A percentile compares a stretch with the other conserved stretches of the same genome.
These are phyloP conservation scores for Chalaropsis ovoidea DNA, from an alignment of 2,329 filamentous ascomycete genomes.

Conservation along the genomic window DNA sequence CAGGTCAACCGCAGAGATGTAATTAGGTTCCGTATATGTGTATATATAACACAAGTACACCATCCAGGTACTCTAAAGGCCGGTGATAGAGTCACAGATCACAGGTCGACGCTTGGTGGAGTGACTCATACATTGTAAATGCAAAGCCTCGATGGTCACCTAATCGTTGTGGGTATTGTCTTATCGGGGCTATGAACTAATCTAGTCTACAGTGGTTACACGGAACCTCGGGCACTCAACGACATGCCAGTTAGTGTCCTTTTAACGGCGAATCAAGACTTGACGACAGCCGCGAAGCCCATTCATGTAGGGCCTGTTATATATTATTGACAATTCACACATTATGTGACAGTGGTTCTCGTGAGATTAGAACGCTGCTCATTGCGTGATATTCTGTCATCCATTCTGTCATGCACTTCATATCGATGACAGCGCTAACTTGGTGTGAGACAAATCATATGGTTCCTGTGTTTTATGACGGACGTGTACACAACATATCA, in stretches of 20 bases:
- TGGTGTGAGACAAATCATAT: no score
- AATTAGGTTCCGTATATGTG: background rate
- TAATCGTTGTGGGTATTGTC: background rate
- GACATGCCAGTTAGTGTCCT: background rate
- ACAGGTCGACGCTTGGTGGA: background rate
- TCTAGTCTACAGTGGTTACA: background rate
- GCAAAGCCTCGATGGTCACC: slow-evolving; percentile 5
- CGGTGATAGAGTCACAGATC: slow-evolving; percentile 7
- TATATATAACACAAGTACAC: background rate
- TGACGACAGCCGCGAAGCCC: no score
- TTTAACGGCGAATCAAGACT: no score
- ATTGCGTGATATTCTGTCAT: no score
- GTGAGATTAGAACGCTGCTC: no score
- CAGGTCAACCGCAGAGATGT: background rate
- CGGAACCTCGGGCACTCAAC: background rate
- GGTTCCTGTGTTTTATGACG: no score
- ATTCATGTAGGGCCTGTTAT: no score
- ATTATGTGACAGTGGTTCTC: no score
- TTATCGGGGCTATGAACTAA: background rate
- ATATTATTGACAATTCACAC: no score
- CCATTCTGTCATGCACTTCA: no score
- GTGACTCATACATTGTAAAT: slow-evolving; percentile 23
- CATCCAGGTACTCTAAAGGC: background rate
- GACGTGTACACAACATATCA: no score
- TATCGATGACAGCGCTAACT: no score